phyloP scores from a whole-genome alignment of 768 basidiomycete species.

The Russula sp. region DNA sequence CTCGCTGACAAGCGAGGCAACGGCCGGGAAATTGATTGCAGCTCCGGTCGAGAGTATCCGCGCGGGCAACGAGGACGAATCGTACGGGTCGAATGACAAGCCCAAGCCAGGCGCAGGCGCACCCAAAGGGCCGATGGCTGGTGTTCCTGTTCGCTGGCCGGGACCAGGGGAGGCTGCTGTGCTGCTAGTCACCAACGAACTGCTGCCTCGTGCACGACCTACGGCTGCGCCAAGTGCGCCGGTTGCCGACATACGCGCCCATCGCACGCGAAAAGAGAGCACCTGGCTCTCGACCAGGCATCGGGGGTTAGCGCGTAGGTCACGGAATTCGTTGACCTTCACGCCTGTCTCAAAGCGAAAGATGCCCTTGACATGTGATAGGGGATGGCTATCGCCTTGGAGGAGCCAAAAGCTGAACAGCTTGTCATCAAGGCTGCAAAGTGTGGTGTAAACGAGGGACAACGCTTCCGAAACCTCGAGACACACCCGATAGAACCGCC shows the following conservation, averaged over 20 bases:
- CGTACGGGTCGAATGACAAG: conserved; percentile 75
- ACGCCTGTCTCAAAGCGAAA: conserved; percentile 85
- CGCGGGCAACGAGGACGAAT: conserved; percentile 55
- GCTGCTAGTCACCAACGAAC: conserved; percentile 27
- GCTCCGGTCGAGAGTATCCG: conserved; percentile 71
- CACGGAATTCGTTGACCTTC: conserved; percentile 83
- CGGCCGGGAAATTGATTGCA: conserved; percentile 77
- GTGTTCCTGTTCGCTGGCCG: conserved; percentile 22
- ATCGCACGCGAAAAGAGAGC: conserved; percentile 76
- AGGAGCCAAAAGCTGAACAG: conserved; percentile 87
- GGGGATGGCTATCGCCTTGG: conserved; percentile 70
- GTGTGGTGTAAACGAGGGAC: conserved; percentile 2
- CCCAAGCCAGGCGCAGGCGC: conserved; percentile 17
- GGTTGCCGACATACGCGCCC: conserved; percentile 65
- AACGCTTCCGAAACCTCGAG: conserved; percentile 7
- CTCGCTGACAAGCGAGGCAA: conserved; percentile 75
- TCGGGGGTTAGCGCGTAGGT: conserved; percentile 82
- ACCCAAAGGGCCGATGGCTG: conserved; percentile 4
- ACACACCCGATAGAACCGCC: conserved; percentile 83
- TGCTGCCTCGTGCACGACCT: conserved; percentile 30
- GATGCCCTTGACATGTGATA: conserved; percentile 77
- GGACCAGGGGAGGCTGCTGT: conserved; percentile 20
- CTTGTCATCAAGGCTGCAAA: conserved; percentile 77
- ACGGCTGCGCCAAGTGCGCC: conserved; percentile 52
- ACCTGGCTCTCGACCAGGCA: conserved; percentile 80